Evolutionary conservation across 768 basidiomycete genomes (phyloP).

Genomic region (Pisolithus orientalis): DNA sequence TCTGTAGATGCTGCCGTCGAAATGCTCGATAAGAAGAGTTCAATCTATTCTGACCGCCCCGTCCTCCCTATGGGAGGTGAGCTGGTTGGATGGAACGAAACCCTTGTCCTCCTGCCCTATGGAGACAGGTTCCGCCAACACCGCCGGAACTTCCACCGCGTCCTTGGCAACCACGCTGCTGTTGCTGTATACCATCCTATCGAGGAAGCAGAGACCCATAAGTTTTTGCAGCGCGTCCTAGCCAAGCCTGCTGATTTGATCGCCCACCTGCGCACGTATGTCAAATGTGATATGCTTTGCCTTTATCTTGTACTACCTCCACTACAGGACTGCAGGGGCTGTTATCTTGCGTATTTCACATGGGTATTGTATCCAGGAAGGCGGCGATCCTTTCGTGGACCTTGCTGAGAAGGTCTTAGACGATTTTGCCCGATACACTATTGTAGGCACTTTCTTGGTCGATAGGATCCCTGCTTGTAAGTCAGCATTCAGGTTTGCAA

Average conservation of each 20-base stretch:
- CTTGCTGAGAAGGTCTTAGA: constrained; percentile 18
- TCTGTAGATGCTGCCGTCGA: constrained; percentile 39
- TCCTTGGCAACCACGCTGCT: neutral
- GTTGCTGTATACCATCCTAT: constrained; percentile 33
- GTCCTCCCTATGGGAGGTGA: constrained; percentile 1
- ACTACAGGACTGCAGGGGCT: constrained; percentile 3
- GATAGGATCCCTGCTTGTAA: constrained; percentile 8
- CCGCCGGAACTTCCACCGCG: constrained; percentile 1
- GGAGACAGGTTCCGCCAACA: neutral
- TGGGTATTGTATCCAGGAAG: constrained; percentile 28
- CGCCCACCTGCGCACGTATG: constrained; percentile 41
- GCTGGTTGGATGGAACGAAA: neutral
- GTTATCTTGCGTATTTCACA: constrained; percentile 30
- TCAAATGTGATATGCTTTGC: neutral
- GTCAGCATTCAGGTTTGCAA: neutral
- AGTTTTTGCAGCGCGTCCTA: constrained; percentile 43
- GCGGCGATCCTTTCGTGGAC: constrained; percentile 28
- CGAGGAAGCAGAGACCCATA: constrained; percentile 42
- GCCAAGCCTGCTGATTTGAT: constrained; percentile 42
- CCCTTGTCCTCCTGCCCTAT: neutral
- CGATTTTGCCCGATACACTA: constrained; percentile 1
- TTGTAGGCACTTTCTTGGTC: neutral
- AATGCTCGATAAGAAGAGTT: constrained; percentile 44
- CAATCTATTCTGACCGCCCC: constrained; percentile 37
- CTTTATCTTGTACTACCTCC: neutral